Base-by-base conservation (phyloP, 305 asterid genomes). In the Fraxinus angustifolia region DNA sequence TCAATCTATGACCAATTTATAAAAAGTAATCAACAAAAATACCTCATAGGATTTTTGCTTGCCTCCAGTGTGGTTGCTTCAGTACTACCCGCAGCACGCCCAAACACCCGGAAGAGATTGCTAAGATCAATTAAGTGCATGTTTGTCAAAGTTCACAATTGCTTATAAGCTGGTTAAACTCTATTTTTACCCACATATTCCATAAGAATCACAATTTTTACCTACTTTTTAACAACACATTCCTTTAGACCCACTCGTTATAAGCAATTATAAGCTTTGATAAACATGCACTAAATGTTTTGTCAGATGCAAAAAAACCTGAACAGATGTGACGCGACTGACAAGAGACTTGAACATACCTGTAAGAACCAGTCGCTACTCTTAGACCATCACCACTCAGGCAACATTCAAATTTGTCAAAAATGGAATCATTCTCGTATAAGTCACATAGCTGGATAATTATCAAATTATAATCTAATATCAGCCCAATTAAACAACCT, bases 41-140 rank as follows among this genome's bases (percentile, higher is more conserved):
- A 96, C 99, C 98, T 96, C 97, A 93, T 92, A 0, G 99, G 99
- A 75, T 91, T 96, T 90, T 94, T 94, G 93, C 97, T 96, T 65
- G 98, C 98, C 89, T 96, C 99, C 84, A 96, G 89, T 58, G 97
- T 88, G 71, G 94, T 89, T 42, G 97, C 93, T 87, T 96, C 99
- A 35, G 97, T 85, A 85, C 92, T 92, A 68, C 96, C 97, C 68
- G 91, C 82, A 80, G 88, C 89, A 83, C 94, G 89, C 76, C 99
- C 99, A 78, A 96, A 96, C 76, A 96, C 98, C 1, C 98, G 97
- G 87, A 96, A 96, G 77, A 94, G 91, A 85, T 96, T 94, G 92
- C 99, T 96, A 96, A 68, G 89, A 82, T 71, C 78, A 65, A 78
- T 34, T 72, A 33, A 65, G 16, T 23, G 38, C 23, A 68, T 28